Evolutionary conservation across 129 eudicot genomes (phyloP).

Genomic region (Chrysanthemum lavandulifolium): DNA sequence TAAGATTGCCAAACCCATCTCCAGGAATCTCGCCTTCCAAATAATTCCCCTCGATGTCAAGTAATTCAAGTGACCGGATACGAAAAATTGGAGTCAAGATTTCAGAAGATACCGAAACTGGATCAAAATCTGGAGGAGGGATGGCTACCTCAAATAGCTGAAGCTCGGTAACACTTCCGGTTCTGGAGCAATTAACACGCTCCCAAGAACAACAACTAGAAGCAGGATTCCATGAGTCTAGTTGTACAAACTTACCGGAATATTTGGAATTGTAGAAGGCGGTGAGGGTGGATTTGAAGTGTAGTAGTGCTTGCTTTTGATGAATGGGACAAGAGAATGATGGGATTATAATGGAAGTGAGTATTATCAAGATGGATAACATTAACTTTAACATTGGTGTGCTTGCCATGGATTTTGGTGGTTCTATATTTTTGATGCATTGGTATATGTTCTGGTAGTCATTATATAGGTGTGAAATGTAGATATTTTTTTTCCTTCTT

Average conservation of each 20-base stretch:
- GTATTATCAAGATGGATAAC: slow-evolving; percentile 16
- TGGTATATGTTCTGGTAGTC: too few species aligned
- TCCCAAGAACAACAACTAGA: slow-evolving; percentile 55
- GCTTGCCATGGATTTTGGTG: not conserved
- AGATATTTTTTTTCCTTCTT: too few species aligned
- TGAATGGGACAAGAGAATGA: slow-evolving; percentile 25
- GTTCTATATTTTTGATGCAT: too few species aligned
- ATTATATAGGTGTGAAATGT: too few species aligned
- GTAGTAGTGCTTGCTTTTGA: slow-evolving; percentile 29
- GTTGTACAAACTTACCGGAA: not conserved
- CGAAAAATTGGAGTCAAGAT: slow-evolving; percentile 38
- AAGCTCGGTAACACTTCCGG: slow-evolving; percentile 21
- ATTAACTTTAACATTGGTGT: not conserved
- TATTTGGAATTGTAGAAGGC: slow-evolving; percentile 21
- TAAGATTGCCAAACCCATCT: slow-evolving; percentile 37
- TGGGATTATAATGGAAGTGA: slow-evolving; percentile 22
- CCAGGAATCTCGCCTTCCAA: slow-evolving; percentile 22
- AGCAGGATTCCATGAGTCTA: slow-evolving; percentile 41
- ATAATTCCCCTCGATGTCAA: slow-evolving; percentile 31
- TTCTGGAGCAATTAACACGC: slow-evolving; percentile 35
- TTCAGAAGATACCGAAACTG: not conserved
- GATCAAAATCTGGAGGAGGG: not conserved
- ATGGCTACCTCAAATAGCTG: slow-evolving; percentile 13
- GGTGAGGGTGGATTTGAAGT: slow-evolving; percentile 32
- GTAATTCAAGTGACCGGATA: slow-evolving; percentile 21